phyloP scores from a whole-genome alignment of 1,139 yeast genomes.

The Debaryomyces sp. region DNA sequence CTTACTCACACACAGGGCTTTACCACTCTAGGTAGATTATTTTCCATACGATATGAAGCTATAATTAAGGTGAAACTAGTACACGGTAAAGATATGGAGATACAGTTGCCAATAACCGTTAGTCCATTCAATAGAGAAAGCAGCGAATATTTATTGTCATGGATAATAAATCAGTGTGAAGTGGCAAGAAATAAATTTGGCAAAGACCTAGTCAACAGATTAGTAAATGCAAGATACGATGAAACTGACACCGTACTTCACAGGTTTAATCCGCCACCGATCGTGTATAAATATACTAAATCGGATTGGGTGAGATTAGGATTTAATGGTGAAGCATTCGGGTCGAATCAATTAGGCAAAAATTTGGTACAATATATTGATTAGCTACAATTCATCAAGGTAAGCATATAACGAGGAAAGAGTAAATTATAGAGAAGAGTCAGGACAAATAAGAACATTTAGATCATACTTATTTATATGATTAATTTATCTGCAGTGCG shows the following conservation, averaged over 20 bases:
- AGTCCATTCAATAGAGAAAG: constrained; percentile 53
- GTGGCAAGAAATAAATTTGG: constrained; percentile 43
- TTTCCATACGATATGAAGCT: constrained; percentile 55
- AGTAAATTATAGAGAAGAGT: neutral
- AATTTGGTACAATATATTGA: constrained; percentile 33
- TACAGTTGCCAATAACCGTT: constrained; percentile 54
- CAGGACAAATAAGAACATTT: neutral
- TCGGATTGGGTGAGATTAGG: constrained; percentile 45
- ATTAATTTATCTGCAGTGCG: constrained; percentile 6
- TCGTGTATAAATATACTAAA: constrained; percentile 31
- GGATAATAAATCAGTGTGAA: constrained; percentile 58
- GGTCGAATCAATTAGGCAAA: constrained; percentile 22
- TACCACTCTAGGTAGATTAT: constrained; percentile 54
- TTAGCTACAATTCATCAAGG: constrained; percentile 12
- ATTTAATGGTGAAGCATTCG: constrained; percentile 35
- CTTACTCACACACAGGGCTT: constrained; percentile 49
- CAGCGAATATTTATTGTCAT: constrained; percentile 47
- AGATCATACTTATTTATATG: neutral
- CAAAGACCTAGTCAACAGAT: constrained; percentile 26
- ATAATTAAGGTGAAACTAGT: constrained; percentile 50
- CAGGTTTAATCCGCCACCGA: constrained; percentile 30
- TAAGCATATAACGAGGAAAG: neutral
- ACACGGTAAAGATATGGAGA: constrained; percentile 51
- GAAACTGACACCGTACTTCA: constrained; percentile 25
- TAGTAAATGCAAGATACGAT: constrained; percentile 26